Percentiles rank a stretch among this genome's conserved stretches.
Conservation (phyloP, 495 filamentous ascomycete genomes). For the Mytilinidion resinicola region DNA sequence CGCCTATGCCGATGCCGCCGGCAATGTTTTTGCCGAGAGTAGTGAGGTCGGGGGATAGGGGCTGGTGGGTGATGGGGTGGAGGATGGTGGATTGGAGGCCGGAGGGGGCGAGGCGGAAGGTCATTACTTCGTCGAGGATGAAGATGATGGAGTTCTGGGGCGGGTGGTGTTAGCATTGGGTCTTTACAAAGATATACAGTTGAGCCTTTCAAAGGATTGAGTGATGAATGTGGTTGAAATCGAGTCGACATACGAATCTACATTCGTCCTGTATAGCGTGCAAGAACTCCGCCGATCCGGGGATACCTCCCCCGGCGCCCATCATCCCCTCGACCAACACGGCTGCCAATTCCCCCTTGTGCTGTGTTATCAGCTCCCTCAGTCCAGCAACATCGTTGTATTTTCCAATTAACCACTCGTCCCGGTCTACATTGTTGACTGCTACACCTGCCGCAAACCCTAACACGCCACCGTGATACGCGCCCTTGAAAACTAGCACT, state of each 20-base stretch:
- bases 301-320: constrained; percentile 48
- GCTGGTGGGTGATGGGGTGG: neutral
- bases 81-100: constrained; percentile 42
- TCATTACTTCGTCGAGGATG: constrained; percentile 62
- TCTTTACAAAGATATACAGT: neutral
- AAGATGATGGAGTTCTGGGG: constrained; percentile 41
- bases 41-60: constrained; percentile 50
- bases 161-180: neutral
- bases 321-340: constrained; percentile 58
- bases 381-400: constrained; percentile 45
- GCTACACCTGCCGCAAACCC: constrained; percentile 33
- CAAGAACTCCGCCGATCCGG: constrained; percentile 43
- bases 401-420: constrained; percentile 46
- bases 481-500: constrained; percentile 46
- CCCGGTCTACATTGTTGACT: constrained; percentile 16
- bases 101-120: constrained; percentile 45
- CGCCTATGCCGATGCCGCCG: constrained; percentile 57
- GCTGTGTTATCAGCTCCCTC: constrained; percentile 20
- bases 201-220: neutral
- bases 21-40: constrained; percentile 60
- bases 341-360: constrained; percentile 40
- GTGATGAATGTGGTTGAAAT: neutral
- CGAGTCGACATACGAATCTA: constrained; percentile 17
- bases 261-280: constrained; percentile 35
- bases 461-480: constrained; percentile 51